phyloP scores from a whole-genome alignment of 495 filamentous ascomycete species.

The Penicillium coprophilum region DNA sequence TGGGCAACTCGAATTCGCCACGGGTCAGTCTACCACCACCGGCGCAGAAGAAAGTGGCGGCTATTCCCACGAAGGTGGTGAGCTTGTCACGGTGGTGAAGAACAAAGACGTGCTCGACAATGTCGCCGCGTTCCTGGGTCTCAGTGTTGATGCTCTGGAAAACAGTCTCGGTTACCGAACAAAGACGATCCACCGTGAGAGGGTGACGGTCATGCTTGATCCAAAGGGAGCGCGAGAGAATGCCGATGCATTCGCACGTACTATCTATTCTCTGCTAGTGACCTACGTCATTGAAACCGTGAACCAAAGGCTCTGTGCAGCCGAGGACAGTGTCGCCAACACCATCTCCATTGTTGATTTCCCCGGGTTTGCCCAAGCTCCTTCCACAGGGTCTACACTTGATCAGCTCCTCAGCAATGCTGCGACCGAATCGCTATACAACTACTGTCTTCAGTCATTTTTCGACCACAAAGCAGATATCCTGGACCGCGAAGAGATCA shows the following conservation, averaged over 20 bases:
- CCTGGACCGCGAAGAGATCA: slow-evolving; percentile 88
- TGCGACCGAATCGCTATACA: slow-evolving; percentile 85
- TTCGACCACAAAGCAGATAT: slow-evolving; percentile 91
- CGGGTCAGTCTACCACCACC: slow-evolving; percentile 70
- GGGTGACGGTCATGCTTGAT: slow-evolving; percentile 96
- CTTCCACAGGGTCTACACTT: slow-evolving; percentile 77
- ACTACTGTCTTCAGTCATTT: slow-evolving; percentile 91
- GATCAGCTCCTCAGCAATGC: slow-evolving; percentile 96
- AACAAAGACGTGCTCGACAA: slow-evolving; percentile 88
- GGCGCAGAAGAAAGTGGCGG: slow-evolving; percentile 90
- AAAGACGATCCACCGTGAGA: slow-evolving; percentile 89
- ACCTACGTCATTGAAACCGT: slow-evolving; percentile 89
- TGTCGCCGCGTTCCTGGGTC: slow-evolving; percentile 88
- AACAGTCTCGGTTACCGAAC: slow-evolving; percentile 90
- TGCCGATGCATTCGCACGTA: slow-evolving; percentile 90
- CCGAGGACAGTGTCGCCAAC: slow-evolving; percentile 85
- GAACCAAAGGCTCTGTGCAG: slow-evolving; percentile 85
- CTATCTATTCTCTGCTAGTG: slow-evolving; percentile 92
- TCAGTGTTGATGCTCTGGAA: slow-evolving; percentile 76
- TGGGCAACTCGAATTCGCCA: slow-evolving; percentile 90
- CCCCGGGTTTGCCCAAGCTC: slow-evolving; percentile 84
- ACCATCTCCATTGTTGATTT: slow-evolving; percentile 96
- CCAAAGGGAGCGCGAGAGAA: slow-evolving; percentile 84
- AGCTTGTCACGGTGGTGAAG: slow-evolving; percentile 78
- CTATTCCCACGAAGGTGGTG: slow-evolving; percentile 91